phyloP scores from a whole-genome alignment of 1,139 yeast genomes.

The Taiozyma onychis region DNA sequence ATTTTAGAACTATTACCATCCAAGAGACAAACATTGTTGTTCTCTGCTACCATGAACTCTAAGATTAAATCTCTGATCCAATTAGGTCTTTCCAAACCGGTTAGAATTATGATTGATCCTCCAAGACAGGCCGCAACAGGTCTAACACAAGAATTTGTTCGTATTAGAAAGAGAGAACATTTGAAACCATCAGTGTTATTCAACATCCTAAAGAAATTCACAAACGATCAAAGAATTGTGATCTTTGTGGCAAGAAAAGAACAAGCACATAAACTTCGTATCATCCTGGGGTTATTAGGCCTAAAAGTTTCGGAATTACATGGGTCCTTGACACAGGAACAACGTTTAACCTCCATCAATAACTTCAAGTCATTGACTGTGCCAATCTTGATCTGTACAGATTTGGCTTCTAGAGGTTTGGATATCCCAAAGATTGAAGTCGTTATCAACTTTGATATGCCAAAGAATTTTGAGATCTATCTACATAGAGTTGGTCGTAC shows the following conservation, averaged over 20 bases:
- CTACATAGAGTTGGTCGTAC: conserved; percentile 98
- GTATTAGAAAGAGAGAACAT: conserved; percentile 85
- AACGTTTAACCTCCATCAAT: conserved; percentile 78
- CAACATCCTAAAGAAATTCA: conserved; percentile 61
- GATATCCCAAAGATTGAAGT: conserved; percentile 97
- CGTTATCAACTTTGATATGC: conserved; percentile 94
- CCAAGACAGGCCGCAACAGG: conserved; percentile 90
- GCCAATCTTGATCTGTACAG: conserved; percentile 91
- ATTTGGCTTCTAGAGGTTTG: conserved; percentile 97
- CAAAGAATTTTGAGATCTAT: conserved; percentile 83
- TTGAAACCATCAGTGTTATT: conserved; percentile 79
- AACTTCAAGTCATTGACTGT: conserved; percentile 77
- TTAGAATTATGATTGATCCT: conserved; percentile 92
- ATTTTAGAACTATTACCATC: conserved; percentile 81
- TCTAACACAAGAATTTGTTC: conserved; percentile 85
- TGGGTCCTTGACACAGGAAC: conserved; percentile 93
- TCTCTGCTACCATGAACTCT: conserved; percentile 97
- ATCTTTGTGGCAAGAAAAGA: conserved; percentile 91
- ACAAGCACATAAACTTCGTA: conserved; percentile 79
- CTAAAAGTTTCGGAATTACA: conserved; percentile 88
- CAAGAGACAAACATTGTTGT: conserved; percentile 87
- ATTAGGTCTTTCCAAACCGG: conserved; percentile 83
- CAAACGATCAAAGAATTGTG: conserved; percentile 64
- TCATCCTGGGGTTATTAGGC: conserved; percentile 81
- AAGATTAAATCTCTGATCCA: conserved; percentile 83